Evolutionary conservation across 2,329 filamentous ascomycete species (phyloP).

Genomic region (Gremmenia infestans): DNA sequence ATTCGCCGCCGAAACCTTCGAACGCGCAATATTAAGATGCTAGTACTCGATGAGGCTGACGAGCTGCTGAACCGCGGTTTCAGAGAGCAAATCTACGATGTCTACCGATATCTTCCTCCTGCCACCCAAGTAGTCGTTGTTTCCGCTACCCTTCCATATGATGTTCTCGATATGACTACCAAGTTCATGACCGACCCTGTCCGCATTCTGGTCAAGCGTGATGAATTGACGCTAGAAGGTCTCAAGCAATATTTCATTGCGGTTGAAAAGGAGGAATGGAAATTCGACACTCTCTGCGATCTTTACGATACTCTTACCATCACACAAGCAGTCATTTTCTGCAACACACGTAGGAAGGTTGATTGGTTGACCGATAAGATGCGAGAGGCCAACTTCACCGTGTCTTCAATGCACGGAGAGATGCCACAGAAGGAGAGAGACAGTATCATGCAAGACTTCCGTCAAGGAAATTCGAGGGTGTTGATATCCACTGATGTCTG

Average conservation of each 20-base stretch:
- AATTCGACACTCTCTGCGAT: slow-evolving; percentile 97
- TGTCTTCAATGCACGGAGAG: slow-evolving; percentile 97
- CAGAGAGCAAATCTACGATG: slow-evolving; percentile 97
- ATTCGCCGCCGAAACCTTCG: slow-evolving; percentile 68
- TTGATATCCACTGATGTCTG: slow-evolving; percentile 97
- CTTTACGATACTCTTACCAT: slow-evolving; percentile 98
- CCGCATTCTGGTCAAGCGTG: slow-evolving; percentile 95
- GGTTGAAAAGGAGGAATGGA: slow-evolving; percentile 99
- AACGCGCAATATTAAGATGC: slow-evolving; percentile 73
- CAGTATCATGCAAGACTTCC: slow-evolving; percentile 98
- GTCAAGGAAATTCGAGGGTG: slow-evolving; percentile 92
- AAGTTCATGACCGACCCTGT: slow-evolving; percentile 99
- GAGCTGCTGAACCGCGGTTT: slow-evolving; percentile 89
- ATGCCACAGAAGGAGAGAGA: slow-evolving; percentile 99
- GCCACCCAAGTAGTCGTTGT: slow-evolving; percentile 98
- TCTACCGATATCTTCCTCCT: slow-evolving; percentile 93
- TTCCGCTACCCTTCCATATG: slow-evolving; percentile 92
- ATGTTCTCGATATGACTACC: slow-evolving; percentile 97
- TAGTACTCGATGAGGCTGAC: slow-evolving; percentile 72
- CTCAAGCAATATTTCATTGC: slow-evolving; percentile 99
- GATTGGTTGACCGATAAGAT: slow-evolving; percentile 99
- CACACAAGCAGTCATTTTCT: slow-evolving; percentile 98
- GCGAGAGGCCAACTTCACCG: slow-evolving; percentile 97
- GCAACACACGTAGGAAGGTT: slow-evolving; percentile 97
- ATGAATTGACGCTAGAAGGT: slow-evolving; percentile 94